Base-by-base conservation (phyloP, 1,284 basidiomycete genomes). In the Porogramme epimiltina region DNA sequence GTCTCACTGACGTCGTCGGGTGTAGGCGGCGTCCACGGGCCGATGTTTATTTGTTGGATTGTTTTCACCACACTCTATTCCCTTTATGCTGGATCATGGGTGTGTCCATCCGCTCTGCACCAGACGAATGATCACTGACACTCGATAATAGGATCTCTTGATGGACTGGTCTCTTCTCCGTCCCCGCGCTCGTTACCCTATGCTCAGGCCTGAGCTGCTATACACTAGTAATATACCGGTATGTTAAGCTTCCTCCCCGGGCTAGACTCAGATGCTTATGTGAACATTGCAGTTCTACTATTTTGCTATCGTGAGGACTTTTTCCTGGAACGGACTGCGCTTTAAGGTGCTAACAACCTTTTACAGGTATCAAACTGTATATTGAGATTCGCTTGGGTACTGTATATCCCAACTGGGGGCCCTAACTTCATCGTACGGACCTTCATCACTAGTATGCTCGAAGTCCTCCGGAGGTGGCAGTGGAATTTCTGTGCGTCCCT, bases 141-240 rank as follows among this genome's bases (percentile, higher is more conserved):
- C n/a, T 37, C n/a, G 5, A 9, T 13, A 6, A 8, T 18, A 92
- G 89, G 89, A 92, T 60, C 66, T 87, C 25, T 62, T 81, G n/a
- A 85, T 90, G 82, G 93, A 95, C 66, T 92, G 90, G 89, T 88
- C 89, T 3, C 62, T 97, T 45, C 74, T 94, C 34, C 77, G 82
- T 48, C 77, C 80, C 0, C 78, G 79, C 49, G 74, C 80, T 2
- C 72, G 67, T 41, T 78, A 86, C 60, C 81, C 76, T n/a, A 72
- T 93, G 43, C 78, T 98, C 3, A 82, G 95, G 22, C 70, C 77
- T 16, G 89, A 95, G 37, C 70, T 96, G 24, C 73, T 91, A 0
- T 95, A 93, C 65, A 71, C 78, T 9, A 77, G 80, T 47, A 66
- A 79, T 43, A 71, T 83, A 61, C 70, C 74, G 5, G 89, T 91